Conservation (phyloP, 1,284 basidiomycete genomes). For the Leccinum subrobustum region DNA sequence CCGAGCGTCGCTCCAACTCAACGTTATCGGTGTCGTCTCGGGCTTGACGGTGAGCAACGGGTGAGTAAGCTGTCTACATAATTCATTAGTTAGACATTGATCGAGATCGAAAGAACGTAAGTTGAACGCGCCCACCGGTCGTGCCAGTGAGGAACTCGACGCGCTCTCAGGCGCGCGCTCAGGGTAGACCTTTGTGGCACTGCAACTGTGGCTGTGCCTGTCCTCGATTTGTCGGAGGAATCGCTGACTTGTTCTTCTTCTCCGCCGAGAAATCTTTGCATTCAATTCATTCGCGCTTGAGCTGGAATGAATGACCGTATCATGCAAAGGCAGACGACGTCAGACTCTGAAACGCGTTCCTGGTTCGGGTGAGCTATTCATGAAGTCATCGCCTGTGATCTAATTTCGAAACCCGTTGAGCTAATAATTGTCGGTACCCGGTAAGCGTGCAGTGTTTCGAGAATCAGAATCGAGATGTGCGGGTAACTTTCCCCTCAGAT, state of each 20-base stretch:
- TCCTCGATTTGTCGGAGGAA: not conserved
- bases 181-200: conserved; percentile 1
- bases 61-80: not conserved
- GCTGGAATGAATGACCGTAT: not conserved
- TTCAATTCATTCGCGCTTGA: not conserved
- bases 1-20: conserved; percentile 6
- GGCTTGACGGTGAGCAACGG: not conserved
- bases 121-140: not conserved
- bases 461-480: not conserved
- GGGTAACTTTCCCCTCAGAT: not conserved
- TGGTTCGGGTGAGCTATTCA: not conserved
- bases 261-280: not conserved
- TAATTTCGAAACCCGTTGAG: not conserved
- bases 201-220: conserved; percentile 20
- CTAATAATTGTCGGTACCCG: not conserved
- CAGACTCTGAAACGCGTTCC: conserved; percentile 14
- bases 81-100: not conserved
- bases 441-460: not conserved
- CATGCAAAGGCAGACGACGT: not conserved
- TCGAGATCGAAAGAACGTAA: not conserved
- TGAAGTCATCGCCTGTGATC: not conserved
- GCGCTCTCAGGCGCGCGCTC: not conserved
- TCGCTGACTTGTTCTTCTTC: conserved; percentile 10
- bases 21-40: conserved; percentile 1
- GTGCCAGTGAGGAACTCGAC: conserved; percentile 1